Evolutionary conservation across 2,329 filamentous ascomycete species (phyloP).

Genomic region (Trichoderma oligosporum): DNA sequence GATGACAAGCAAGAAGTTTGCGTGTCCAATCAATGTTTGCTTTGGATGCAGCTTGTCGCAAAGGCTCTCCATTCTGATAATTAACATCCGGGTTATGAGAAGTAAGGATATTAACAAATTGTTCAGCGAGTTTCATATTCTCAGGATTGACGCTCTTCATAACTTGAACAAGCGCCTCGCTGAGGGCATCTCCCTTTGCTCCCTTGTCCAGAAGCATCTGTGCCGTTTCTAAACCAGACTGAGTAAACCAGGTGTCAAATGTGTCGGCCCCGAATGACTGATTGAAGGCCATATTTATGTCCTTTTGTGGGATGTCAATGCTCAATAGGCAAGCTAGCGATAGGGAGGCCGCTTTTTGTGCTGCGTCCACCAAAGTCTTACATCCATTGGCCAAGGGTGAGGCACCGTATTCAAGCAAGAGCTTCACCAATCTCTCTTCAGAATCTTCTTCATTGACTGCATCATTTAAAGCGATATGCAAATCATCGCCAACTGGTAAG

Average conservation of each 20-base stretch:
- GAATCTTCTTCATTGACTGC: conserved; percentile 52
- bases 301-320: conserved; percentile 38
- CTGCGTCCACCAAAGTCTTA: conserved; percentile 50
- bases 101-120: conserved; percentile 43
- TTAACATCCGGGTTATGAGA: conserved; percentile 45
- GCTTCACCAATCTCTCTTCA: conserved; percentile 44
- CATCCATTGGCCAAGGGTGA: conserved; percentile 50
- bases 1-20: conserved; percentile 48
- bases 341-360: conserved; percentile 37
- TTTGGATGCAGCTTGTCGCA: conserved; percentile 51
- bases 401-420: conserved; percentile 50
- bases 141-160: conserved; percentile 43
- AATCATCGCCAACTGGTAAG: conserved; percentile 44
- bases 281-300: conserved; percentile 45
- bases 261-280: conserved; percentile 43
- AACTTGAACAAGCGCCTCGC: conserved; percentile 43
- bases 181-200: conserved; percentile 44
- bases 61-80: conserved; percentile 49
- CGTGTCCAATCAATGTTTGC: conserved; percentile 49
- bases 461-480: conserved; percentile 49
- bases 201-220: conserved; percentile 48
- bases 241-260: conserved; percentile 44
- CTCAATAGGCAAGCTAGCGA: conserved; percentile 43
- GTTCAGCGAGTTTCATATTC: conserved; percentile 38
- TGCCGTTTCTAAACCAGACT: conserved; percentile 45